Evolutionary conservation across 495 filamentous ascomycete genomes (phyloP).

Genomic region (Geopyxis carbonaria): DNA sequence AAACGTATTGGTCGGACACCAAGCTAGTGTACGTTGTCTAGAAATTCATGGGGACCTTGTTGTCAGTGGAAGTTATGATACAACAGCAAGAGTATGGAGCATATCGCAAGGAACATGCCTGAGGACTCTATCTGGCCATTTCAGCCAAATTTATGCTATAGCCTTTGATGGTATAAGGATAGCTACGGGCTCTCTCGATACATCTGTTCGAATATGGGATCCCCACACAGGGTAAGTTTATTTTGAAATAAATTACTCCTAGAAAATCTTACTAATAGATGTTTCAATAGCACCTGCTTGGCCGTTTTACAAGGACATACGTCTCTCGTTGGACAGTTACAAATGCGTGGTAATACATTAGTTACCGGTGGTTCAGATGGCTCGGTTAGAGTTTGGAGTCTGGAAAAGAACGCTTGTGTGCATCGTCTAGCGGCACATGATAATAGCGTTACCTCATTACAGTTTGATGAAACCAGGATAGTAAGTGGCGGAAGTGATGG

Average conservation of each 20-base stretch:
- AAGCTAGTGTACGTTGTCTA: constrained; percentile 87
- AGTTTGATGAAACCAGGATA: constrained; percentile 87
- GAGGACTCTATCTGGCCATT: constrained; percentile 80
- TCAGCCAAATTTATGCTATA: constrained; percentile 97
- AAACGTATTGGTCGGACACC: constrained; percentile 86
- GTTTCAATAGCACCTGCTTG: constrained; percentile 52
- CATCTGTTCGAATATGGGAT: constrained; percentile 94
- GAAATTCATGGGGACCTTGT: constrained; percentile 91
- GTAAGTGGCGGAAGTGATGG: constrained; percentile 93
- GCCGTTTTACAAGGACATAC: constrained; percentile 96
- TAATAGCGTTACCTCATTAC: constrained; percentile 90
- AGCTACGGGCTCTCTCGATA: constrained; percentile 93
- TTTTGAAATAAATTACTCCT: not conserved
- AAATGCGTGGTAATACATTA: constrained; percentile 83
- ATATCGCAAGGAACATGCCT: constrained; percentile 85
- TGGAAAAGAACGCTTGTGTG: constrained; percentile 72
- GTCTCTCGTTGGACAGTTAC: constrained; percentile 88
- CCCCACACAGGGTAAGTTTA: constrained; percentile 60
- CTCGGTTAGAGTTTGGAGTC: constrained; percentile 86
- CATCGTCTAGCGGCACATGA: constrained; percentile 95
- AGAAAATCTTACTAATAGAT: constrained; percentile 16
- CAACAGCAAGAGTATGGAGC: constrained; percentile 91
- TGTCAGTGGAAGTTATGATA: constrained; percentile 94
- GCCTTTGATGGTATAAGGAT: constrained; percentile 87
- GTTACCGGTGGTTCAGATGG: constrained; percentile 95